A percentile compares a stretch with the other conserved stretches of the same genome.
These are phyloP conservation scores for Alternaria ethzedia DNA, from an alignment of 2,329 filamentous ascomycete genomes.

Conservation along the genomic window DNA sequence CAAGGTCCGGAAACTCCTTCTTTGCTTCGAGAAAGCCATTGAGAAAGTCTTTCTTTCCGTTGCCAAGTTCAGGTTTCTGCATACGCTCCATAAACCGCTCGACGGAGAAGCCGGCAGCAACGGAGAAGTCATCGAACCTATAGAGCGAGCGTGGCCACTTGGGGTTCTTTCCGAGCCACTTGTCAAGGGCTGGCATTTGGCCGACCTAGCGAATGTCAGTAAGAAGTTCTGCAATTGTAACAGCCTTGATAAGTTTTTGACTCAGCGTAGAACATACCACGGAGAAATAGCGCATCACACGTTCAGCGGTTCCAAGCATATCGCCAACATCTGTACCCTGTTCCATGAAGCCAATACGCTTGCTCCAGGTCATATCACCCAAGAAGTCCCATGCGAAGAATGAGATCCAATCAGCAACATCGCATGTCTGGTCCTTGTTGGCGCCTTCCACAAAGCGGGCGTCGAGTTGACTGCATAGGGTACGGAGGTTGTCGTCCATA, in stretches of 20 bases:
- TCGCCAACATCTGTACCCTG: conserved; percentile 48
- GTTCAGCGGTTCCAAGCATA: conserved; percentile 47
- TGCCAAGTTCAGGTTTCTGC: conserved; percentile 19
- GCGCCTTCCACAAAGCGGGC: conserved; percentile 31
- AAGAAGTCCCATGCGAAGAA: conserved; percentile 44
- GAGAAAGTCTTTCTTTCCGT: conserved; percentile 30
- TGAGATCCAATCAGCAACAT: conserved; percentile 43
- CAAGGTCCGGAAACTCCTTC: conserved; percentile 20
- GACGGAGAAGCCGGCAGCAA: conserved; percentile 26
- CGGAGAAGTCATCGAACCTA: conserved; percentile 31
- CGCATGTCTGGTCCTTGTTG: conserved; percentile 35
- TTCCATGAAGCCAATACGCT: conserved; percentile 53
- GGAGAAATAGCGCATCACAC: conserved; percentile 35
- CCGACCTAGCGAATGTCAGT: conserved; percentile 24
- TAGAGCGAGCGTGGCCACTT: conserved; percentile 24
- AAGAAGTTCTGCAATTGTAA: neutral
- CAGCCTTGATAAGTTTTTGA: neutral
- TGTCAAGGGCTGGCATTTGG: conserved; percentile 40
- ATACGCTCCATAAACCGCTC: conserved; percentile 30
- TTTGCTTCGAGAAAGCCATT: conserved; percentile 30
- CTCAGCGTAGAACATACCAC: conserved; percentile 19
- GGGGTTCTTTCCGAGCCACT: conserved; percentile 31
- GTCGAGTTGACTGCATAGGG: conserved; percentile 33
- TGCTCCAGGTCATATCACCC: conserved; percentile 50
- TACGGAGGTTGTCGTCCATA: conserved; percentile 33